Conservation (phyloP, 768 basidiomycete genomes). For the Phanerodontia chrysosporium region DNA sequence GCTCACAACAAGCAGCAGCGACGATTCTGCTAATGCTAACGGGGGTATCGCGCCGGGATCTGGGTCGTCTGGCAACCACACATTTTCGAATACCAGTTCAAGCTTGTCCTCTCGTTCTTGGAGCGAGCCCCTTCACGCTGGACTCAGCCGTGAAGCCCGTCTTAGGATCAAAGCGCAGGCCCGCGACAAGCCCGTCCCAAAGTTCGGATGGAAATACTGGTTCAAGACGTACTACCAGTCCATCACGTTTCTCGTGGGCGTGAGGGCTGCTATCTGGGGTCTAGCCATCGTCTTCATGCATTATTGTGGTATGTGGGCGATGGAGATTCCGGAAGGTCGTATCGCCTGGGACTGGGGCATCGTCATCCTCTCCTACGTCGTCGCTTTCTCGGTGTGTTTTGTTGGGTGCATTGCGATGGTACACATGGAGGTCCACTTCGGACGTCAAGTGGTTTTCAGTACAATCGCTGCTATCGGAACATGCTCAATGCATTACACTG, state of each 20-base stretch:
- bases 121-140: slow-evolving; percentile 22
- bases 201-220: slow-evolving; percentile 23
- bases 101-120: slow-evolving; percentile 18
- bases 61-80: slow-evolving; percentile 12
- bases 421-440: slow-evolving; percentile 26
- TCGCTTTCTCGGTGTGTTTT: slow-evolving; percentile 24
- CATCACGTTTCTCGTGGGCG: slow-evolving; percentile 14
- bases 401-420: slow-evolving; percentile 23
- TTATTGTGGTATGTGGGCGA: slow-evolving; percentile 29
- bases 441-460: slow-evolving; percentile 24
- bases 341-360: slow-evolving; percentile 20
- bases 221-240: slow-evolving; percentile 16
- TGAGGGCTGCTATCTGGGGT: slow-evolving; percentile 24
- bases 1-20: slow-evolving; percentile 4
- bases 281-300: slow-evolving; percentile 27
- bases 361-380: slow-evolving; percentile 23
- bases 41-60: slow-evolving; percentile 5
- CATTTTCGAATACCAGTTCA: slow-evolving; percentile 9
- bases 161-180: slow-evolving; percentile 23
- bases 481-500: slow-evolving; percentile 28
- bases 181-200: slow-evolving; percentile 21
- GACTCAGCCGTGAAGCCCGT: slow-evolving; percentile 24
- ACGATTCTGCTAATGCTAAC: not conserved
- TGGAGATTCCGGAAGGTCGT: slow-evolving; percentile 23
- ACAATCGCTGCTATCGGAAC: slow-evolving; percentile 22